A percentile compares a stretch with the other conserved stretches of the same genome.
phyloP scores from a whole-genome alignment of 2,329 filamentous ascomycete genomes.

The Paraphoma chrysanthemicola region DNA sequence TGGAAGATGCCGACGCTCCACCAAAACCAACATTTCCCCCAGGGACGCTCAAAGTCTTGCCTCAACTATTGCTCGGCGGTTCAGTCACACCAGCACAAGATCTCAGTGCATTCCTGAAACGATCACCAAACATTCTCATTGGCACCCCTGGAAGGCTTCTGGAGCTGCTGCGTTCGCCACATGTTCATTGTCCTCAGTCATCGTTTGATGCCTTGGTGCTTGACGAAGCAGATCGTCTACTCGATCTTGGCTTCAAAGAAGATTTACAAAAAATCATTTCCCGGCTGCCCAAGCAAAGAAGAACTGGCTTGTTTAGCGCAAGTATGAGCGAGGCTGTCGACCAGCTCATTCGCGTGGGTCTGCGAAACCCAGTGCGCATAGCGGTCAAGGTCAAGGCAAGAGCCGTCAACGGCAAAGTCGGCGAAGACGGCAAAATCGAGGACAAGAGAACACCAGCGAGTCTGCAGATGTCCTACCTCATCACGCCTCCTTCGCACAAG shows the following conservation, averaged over 20 bases:
- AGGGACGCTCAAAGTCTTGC: slow-evolving; percentile 69
- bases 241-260: slow-evolving; percentile 93
- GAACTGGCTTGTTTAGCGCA: slow-evolving; percentile 93
- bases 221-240: slow-evolving; percentile 90
- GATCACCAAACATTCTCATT: slow-evolving; percentile 86
- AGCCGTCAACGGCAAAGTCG: slow-evolving; percentile 44
- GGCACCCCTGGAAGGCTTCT: slow-evolving; percentile 89
- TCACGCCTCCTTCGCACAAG: slow-evolving; percentile 79
- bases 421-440: slow-evolving; percentile 67
- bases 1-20: slow-evolving; percentile 47
- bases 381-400: slow-evolving; percentile 81
- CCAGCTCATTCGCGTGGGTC: slow-evolving; percentile 87
- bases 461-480: slow-evolving; percentile 87
- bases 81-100: slow-evolving; percentile 84
- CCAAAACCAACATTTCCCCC: slow-evolving; percentile 51
- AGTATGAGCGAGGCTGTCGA: slow-evolving; percentile 95
- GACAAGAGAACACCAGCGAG: slow-evolving; percentile 91
- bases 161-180: slow-evolving; percentile 83
- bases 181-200: slow-evolving; percentile 86
- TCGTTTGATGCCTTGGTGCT: slow-evolving; percentile 92
- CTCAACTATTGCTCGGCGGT: slow-evolving; percentile 82
- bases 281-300: slow-evolving; percentile 86
- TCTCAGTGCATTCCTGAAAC: slow-evolving; percentile 80
- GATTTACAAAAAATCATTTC: slow-evolving; percentile 86
- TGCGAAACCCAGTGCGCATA: slow-evolving; percentile 94